Base-by-base conservation (phyloP, 1,284 basidiomycete genomes). In the Boletus mariae region DNA sequence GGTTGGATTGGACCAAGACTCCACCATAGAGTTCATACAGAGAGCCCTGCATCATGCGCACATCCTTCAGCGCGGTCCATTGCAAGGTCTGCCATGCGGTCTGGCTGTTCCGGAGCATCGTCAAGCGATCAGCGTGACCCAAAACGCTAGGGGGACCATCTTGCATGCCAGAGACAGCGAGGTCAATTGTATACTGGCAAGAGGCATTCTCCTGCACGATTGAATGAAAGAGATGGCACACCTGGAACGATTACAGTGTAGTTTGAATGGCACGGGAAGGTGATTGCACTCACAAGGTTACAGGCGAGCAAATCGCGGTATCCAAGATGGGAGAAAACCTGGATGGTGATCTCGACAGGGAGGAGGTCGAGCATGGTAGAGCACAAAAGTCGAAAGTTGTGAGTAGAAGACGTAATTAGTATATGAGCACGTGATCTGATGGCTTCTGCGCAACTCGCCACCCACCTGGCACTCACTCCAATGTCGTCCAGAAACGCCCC, bases 11-110 rank as follows among this genome's bases (percentile, higher is more conserved):
- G 3, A 74, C 83, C 15, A 85, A 64, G 5, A 87, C 77, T 15
- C 80, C 80, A 3, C 82, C 83, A 53, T 75, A 82, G 1, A 87
- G 73, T 59, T 87, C 84, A 76, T 84, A 80, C 4, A 78, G 53
- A 23, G 66, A 61, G 42, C 75, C 76, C 4, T 57, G 53, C 8
- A 63, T 54, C 73, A 80, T 78, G 9, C 66, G 68, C 34, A 80
- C 56, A 11, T 61, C 65, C 12, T 64, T 59, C n/a, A 70, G 62
- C 17, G 68, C 56, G 11, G 65, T 71, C 73, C 73, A 81, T 12
- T 62, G 59, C 13, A 82, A 58, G 6, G 67, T 57, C 42, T 69
- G 67, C 84, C 83, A 85, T 10, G 77, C 75, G 10, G 59, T 55
- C 48, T 78, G 74, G 57, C 79, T 75, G 13, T 70, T 62, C 42